Evolutionary conservation across 345 rosid species (phyloP).

Genomic region (Linum usitatissimum): DNA sequence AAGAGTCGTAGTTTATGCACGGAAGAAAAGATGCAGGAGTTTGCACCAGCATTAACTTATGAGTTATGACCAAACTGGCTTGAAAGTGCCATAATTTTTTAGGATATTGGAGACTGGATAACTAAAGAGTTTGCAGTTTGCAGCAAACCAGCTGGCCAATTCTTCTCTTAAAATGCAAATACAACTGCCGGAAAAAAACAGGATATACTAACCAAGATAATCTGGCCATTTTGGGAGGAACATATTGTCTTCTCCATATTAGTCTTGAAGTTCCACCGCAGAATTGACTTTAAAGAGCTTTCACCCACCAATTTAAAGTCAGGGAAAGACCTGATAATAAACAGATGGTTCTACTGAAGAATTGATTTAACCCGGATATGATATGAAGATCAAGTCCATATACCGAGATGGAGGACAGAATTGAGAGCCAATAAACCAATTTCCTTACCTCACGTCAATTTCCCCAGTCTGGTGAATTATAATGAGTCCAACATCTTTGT

Average conservation of each 20-base stretch:
- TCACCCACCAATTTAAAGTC: slow-evolving; percentile 58
- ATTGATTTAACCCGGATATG: background rate
- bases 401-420: background rate
- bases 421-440: background rate
- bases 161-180: background rate
- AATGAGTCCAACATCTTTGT: slow-evolving; percentile 41
- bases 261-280: slow-evolving; percentile 69
- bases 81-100: too few species aligned
- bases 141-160: background rate
- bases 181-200: slow-evolving; percentile 13
- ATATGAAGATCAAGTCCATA: background rate
- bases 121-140: too few species aligned
- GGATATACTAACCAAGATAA: slow-evolving; percentile 37
- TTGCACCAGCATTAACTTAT: too few species aligned
- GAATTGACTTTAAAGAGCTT: slow-evolving; percentile 50
- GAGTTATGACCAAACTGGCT: too few species aligned
- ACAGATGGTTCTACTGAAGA: slow-evolving; percentile 8
- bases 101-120: too few species aligned
- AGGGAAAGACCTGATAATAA: slow-evolving; percentile 57
- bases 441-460: slow-evolving; percentile 58
- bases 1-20: too few species aligned
- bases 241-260: slow-evolving; percentile 55
- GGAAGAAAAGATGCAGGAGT: too few species aligned
- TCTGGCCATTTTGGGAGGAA: slow-evolving; percentile 45
- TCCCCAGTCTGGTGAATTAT: slow-evolving; percentile 57